Evolutionary conservation across 192 early-diverging fungal species (phyloP).

Genomic region (Coemansia sp.): DNA sequence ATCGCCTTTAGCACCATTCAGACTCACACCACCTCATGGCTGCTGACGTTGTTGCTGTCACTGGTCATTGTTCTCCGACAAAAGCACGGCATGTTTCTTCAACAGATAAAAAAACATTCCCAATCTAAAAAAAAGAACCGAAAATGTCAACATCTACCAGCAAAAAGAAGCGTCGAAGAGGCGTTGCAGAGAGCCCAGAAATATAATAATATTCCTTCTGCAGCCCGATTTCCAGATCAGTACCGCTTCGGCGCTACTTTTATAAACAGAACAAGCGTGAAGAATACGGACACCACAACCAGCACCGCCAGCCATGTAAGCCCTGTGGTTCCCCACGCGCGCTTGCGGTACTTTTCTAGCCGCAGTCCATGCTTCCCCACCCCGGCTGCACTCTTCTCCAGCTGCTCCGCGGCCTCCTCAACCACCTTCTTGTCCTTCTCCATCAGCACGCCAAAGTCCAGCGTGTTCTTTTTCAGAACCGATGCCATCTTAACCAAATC

Average conservation of each 20-base stretch:
- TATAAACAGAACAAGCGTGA: slow-evolving; percentile 54
- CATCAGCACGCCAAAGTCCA: slow-evolving; percentile 45
- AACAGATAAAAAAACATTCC: neutral
- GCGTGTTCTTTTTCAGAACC: slow-evolving; percentile 47
- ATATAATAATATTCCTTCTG: neutral
- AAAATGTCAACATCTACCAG: neutral
- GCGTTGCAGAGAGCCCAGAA: too few relatives aligned
- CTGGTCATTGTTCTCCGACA: too few relatives aligned
- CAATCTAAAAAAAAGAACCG: neutral
- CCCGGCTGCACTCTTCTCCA: slow-evolving; percentile 34
- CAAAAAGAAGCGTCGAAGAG: too few relatives aligned
- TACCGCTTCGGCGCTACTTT: slow-evolving; percentile 54
- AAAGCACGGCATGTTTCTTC: too few relatives aligned
- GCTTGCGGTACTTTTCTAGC: slow-evolving; percentile 51
- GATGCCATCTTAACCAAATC: slow-evolving; percentile 49
- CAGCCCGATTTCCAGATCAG: slow-evolving; percentile 5
- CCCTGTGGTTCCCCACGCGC: slow-evolving; percentile 54
- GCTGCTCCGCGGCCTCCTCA: slow-evolving; percentile 30
- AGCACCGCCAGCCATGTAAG: slow-evolving; percentile 49
- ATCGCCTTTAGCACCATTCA: too few relatives aligned
- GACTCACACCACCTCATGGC: too few relatives aligned
- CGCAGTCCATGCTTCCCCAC: slow-evolving; percentile 39
- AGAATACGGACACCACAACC: slow-evolving; percentile 47
- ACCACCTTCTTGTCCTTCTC: slow-evolving; percentile 48
- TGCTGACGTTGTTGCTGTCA: too few relatives aligned